These are phyloP conservation scores for Ascochyta koolunga DNA, from an alignment of 2,329 filamentous ascomycete species.

Conservation along the genomic window DNA sequence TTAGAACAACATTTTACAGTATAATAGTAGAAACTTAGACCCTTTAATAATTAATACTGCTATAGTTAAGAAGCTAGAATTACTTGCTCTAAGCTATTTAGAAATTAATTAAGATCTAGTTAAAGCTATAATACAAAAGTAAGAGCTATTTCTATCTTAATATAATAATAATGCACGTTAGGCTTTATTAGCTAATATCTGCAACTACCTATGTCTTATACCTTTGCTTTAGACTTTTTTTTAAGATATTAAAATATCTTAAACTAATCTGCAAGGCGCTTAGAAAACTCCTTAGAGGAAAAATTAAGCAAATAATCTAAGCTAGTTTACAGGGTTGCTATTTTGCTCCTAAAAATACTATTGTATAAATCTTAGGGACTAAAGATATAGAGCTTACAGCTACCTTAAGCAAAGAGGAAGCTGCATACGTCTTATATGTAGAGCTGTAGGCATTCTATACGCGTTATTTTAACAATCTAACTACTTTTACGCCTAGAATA, in stretches of 20 bases:
- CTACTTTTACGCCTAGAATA: slow-evolving; percentile 4
- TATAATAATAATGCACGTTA: background rate
- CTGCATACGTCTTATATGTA: background rate
- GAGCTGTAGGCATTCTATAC: slow-evolving; percentile 7
- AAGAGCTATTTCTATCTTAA: slow-evolving; percentile 15
- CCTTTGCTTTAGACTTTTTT: slow-evolving; percentile 21
- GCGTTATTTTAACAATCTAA: slow-evolving; percentile 1
- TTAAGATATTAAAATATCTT: slow-evolving; percentile 24
- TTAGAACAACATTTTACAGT: slow-evolving; percentile 18
- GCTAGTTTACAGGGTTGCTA: slow-evolving; percentile 15
- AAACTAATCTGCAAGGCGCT: slow-evolving; percentile 20
- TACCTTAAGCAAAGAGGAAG: background rate
- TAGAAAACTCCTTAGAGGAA: slow-evolving; percentile 14
- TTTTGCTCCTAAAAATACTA: slow-evolving; percentile 11
- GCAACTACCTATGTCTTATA: slow-evolving; percentile 8
- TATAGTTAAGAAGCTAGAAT: slow-evolving; percentile 16
- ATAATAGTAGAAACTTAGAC: slow-evolving; percentile 5
- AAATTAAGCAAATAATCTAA: slow-evolving; percentile 18
- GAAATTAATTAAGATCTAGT: slow-evolving; percentile 9
- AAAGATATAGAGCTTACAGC: background rate
- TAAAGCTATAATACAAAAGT: slow-evolving; percentile 5
- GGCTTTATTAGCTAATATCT: slow-evolving; percentile 16
- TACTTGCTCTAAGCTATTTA: slow-evolving; percentile 15
- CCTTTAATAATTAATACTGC: slow-evolving; percentile 9
- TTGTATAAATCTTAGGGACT: slow-evolving; percentile 8